Evolutionary conservation across 768 basidiomycete genomes (phyloP), one percentile per base, ranked within the genome.

Genomic region (Leucocoprinus sp.): DNA sequence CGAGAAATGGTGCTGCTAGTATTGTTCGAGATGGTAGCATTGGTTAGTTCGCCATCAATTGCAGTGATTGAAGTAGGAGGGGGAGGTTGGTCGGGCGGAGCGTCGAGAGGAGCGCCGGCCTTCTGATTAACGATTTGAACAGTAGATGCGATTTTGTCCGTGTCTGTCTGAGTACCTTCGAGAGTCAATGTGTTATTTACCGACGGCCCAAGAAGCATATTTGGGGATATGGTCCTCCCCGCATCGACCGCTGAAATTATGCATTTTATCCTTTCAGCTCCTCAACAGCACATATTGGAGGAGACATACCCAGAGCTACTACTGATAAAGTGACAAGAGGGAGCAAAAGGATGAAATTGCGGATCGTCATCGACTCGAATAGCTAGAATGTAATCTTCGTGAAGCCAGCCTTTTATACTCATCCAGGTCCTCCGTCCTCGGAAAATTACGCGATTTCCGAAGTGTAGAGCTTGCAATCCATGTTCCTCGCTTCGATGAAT

Each of bases 31-130:
- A 39, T 34, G 5, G 54, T 42, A 21, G 54, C 50, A 4, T 56
- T 56, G 6, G 62, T 59, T 17, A 73, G 50, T 22, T 58, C 43
- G 6, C 73, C 73, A 52, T 75, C 71, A 28, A 72, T 50, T 2
- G 71, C 72, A 24, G 72, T 74, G 43, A 75, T 58, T 1, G 53
- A 50, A 0, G 69, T 71, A 2, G 60, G 56, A 0, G 63, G 53
- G 22, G 66, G 57, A 12, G 69, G 66, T 5, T 60, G 58, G 46
- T 68, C 53, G 0, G 71, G 70, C 0, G 52, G 56, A 1, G 55
- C 48, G 24, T 57, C 56, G 23, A 52, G 52, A 2, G 50, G 49
- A 0, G 66, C 64, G 3, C 67, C 63, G 2, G 56, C 45, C 49
- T 71, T 72, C 55, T 71, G 70, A 53, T 69, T 57, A 23, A 73